Base-by-base conservation (phyloP, 2,329 filamentous ascomycete genomes). In the Pseudophaeomoniella oleicola region DNA sequence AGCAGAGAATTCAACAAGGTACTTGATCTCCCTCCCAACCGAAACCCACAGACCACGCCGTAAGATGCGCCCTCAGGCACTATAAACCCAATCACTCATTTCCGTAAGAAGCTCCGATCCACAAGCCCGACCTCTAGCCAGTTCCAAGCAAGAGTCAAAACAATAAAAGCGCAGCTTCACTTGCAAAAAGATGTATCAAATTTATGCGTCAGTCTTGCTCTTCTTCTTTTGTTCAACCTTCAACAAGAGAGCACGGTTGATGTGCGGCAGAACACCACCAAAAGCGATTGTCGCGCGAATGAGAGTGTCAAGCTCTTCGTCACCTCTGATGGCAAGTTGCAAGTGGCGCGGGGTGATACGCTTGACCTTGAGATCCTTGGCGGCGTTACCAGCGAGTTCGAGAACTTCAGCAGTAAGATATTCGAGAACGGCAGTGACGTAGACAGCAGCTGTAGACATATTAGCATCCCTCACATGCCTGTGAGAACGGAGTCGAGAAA, bases 331-430 rank as follows among this genome's bases (percentile, higher is more conserved):
- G 52, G 90, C 90, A 44, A 98, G 82, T 64, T 98, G 90, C 46
- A 98, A 69, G 63, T 98, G 90, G 60, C 90, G 87, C 39, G 90
- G 90, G 10, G 88, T 96, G 64, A 98, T 98, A 64, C 90, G 90
- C 78, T 96, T 98, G 67, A 96, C 90, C 67, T 96, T 98, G 57
- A 96, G 81, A 63, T 98, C 90, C 73, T 96, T 96, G 62, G 90
- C 90, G 37, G 90, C 90, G 60, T 98, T 98, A 62, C 90, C 90
- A 59, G 90, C 90, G 47, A 98, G 72, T 64, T 98, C 90, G 52
- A 98, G 81, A 33, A 98, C 88, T 75, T 98, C 88, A 46, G 88
- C 88, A 42, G 90, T 94, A 49, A 98, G 71, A 60, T 98, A 98
- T 68, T 98, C 90, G 46, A 98, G 81, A 39, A 98, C 90, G 31